Base-by-base conservation (phyloP, 225 moss, liverwort and hornwort genomes). In the Takakia lepidozioides region DNA sequence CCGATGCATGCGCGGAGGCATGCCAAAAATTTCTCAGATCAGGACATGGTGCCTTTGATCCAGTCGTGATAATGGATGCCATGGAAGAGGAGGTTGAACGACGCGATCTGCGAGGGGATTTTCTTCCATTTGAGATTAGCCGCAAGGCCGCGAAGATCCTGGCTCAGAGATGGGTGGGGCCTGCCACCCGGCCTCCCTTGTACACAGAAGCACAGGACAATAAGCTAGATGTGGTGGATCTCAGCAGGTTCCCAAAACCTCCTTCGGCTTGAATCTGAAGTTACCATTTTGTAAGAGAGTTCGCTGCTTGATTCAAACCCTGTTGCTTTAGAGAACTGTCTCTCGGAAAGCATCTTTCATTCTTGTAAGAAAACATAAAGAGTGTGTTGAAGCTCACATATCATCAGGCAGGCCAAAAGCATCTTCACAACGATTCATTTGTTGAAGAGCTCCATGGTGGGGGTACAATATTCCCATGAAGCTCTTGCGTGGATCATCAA, bases 41-140 rank as follows among this genome's bases (percentile, higher is more conserved):
- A n/a, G 65, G 69, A 11, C 27, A 20, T 49, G 68, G 69, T 10
- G 36, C 58, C 3, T 78, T 72, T 44, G 78, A 69, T 50, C 61
- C 65, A 5, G 51, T 73, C 54, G 64, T 78, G 57, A 55, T 78
- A 16, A 73, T 73, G 73, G 73, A 78, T 46, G 73, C 57, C 21
- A 69, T 78, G 65, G 73, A 78, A 46, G 78, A 73, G 43, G 78
- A 78, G 52, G 57, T 73, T 40, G 69, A 73, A 62, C 57, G 73
- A 30, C 72, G 69, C 21, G 54, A 51, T 47, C 56, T 78, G 55
- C 64, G 65, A 44, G 73, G 69, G 2, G 69, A 73, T 4, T 65
- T 69, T 43, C 58, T 78, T n/a, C 73, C 78, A 0, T 78, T 73
- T 9, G 78, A 78, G 61, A 56, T 78, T 26, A 68, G 72, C 10